Percentiles rank a stretch among this genome's conserved stretches.
Evolutionary conservation across 768 basidiomycete genomes (phyloP).

Genomic region (Rhizopogon vulgaris): DNA sequence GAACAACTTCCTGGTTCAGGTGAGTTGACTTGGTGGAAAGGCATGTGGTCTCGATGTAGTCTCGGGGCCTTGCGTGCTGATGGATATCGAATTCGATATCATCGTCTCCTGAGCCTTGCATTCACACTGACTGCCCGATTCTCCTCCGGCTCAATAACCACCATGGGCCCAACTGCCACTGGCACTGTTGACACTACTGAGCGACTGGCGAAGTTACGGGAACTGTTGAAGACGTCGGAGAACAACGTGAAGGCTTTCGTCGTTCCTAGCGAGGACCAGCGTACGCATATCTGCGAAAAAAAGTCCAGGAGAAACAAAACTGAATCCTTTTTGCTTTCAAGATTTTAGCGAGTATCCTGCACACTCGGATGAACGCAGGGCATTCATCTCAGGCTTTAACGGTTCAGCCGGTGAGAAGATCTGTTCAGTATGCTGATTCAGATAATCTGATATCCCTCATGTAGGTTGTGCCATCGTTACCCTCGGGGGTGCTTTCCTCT

Average conservation of each 20-base stretch:
- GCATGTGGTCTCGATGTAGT: too few relatives aligned
- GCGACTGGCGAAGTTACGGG: conserved; percentile 57
- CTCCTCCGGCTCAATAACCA: conserved; percentile 8
- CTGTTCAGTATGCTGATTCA: not conserved
- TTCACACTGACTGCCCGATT: conserved; percentile 4
- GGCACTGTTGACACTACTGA: conserved; percentile 55
- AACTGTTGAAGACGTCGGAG: conserved; percentile 57
- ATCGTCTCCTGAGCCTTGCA: conserved; percentile 14
- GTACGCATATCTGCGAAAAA: conserved; percentile 38
- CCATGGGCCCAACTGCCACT: conserved; percentile 32
- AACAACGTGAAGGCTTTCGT: conserved; percentile 65
- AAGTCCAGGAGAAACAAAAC: not conserved
- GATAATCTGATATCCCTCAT: conserved; percentile 5
- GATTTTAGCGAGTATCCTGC: conserved; percentile 90
- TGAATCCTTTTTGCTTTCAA: conserved; percentile 21
- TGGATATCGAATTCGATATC: conserved; percentile 10
- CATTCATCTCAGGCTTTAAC: conserved; percentile 88
- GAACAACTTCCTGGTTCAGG: not conserved
- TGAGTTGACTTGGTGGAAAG: not conserved
- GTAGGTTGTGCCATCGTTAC: conserved; percentile 77
- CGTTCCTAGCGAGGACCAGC: conserved; percentile 90
- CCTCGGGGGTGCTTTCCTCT: conserved; percentile 64
- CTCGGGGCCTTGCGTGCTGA: too few relatives aligned
- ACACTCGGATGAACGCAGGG: conserved; percentile 75
- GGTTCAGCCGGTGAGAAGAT: conserved; percentile 75